Conservation (phyloP, 306 rosid genomes). For the Cajanus cajan region DNA sequence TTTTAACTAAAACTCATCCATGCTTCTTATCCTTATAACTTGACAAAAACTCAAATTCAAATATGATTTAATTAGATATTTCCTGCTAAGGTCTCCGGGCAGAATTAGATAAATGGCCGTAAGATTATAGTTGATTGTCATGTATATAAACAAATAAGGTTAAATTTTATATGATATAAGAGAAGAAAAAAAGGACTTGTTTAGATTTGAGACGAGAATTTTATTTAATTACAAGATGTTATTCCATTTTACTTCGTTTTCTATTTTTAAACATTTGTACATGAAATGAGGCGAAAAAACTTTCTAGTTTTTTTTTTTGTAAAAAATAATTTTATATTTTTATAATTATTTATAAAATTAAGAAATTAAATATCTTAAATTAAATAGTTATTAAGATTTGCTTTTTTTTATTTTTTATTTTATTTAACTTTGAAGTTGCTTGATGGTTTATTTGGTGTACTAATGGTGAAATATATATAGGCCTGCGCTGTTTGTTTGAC, state of each 20-base stretch:
- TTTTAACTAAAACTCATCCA: too few species aligned
- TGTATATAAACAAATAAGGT: too few species aligned
- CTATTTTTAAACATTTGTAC: not conserved
- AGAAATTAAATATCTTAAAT: not conserved
- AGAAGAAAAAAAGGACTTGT: too few species aligned
- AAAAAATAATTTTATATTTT: not conserved
- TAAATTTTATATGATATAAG: too few species aligned
- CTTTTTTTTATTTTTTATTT: not conserved
- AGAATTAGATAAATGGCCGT: too few species aligned
- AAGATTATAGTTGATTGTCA: too few species aligned
- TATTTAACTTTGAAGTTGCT: not conserved
- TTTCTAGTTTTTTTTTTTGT: not conserved
- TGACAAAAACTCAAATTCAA: too few species aligned
- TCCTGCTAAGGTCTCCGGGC: too few species aligned
- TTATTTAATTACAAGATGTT: not conserved
- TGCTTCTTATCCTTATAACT: too few species aligned
- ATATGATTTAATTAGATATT: too few species aligned
- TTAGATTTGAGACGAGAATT: too few species aligned
- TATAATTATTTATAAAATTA: not conserved
- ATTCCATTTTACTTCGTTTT: not conserved
- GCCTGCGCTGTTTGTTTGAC: conserved; percentile 83
- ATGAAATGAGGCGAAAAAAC: not conserved
- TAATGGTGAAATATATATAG: conserved; percentile 36
- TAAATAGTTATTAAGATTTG: not conserved
- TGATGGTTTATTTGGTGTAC: conserved; percentile 2